These are phyloP conservation scores for Fusarium drepaniforme DNA, from an alignment of 2,329 filamentous ascomycete species.

Conservation along the genomic window DNA sequence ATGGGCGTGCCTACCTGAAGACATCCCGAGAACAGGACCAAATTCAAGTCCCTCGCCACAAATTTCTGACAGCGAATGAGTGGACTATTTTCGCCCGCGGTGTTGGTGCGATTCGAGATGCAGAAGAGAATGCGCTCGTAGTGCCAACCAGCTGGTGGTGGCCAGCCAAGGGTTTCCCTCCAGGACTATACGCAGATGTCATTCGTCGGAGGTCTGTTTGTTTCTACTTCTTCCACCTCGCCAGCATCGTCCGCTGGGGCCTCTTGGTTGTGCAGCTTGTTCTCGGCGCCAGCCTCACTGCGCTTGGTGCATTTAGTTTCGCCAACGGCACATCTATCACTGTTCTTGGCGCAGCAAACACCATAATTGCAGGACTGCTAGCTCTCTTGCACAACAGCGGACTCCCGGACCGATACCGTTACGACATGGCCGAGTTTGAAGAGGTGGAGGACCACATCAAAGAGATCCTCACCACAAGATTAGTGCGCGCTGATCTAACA, in stretches of 20 bases:
- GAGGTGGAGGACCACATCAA: constrained; percentile 64
- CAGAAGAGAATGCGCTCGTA: constrained; percentile 57
- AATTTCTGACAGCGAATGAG: constrained; percentile 58
- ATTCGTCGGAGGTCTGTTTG: constrained; percentile 59
- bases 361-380: constrained; percentile 62
- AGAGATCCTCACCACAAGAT: constrained; percentile 60
- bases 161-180: constrained; percentile 61
- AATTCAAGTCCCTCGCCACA: constrained; percentile 40
- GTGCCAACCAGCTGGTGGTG: constrained; percentile 58
- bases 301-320: constrained; percentile 58
- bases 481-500: constrained; percentile 56
- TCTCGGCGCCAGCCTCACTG: constrained; percentile 62
- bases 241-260: constrained; percentile 58
- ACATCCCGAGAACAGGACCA: background rate
- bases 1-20: background rate
- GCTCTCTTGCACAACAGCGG: constrained; percentile 67
- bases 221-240: constrained; percentile 57
- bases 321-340: constrained; percentile 58
- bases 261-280: constrained; percentile 63
- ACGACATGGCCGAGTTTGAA: constrained; percentile 62
- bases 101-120: constrained; percentile 59
- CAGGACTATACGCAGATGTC: constrained; percentile 63
- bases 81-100: constrained; percentile 62
- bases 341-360: constrained; percentile 63
- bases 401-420: constrained; percentile 63